A percentile compares a stretch with the other conserved stretches of the same genome.
phyloP scores from a whole-genome alignment of 768 basidiomycete genomes.

The Xerocomus potaroensis region DNA sequence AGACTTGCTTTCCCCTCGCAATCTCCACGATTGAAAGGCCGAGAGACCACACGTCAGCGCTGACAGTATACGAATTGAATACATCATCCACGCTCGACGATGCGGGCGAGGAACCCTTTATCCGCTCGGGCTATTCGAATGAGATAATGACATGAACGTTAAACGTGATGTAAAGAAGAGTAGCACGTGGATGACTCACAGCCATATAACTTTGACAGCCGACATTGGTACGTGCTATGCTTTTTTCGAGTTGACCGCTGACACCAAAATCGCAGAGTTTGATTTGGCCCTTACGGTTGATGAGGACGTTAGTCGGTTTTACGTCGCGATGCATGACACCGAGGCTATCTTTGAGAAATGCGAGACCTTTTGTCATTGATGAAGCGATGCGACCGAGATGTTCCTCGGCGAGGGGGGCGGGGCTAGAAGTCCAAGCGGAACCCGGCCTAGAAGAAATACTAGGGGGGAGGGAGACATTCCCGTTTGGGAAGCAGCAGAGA shows the following conservation, averaged over 20 bases:
- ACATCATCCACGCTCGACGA: constrained; percentile 29
- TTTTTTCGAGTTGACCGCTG: constrained; percentile 94
- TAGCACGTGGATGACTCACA: constrained; percentile 45
- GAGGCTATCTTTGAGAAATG: constrained; percentile 92
- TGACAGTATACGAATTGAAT: constrained; percentile 76
- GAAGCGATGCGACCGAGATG: constrained; percentile 80
- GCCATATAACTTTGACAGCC: constrained; percentile 99
- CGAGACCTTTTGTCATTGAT: constrained; percentile 83
- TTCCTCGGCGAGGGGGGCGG: constrained; percentile 55
- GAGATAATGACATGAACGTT: constrained; percentile 7
- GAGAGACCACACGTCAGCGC: constrained; percentile 97
- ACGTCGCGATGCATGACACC: constrained; percentile 87
- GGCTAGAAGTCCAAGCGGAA: constrained; percentile 33
- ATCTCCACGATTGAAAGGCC: constrained; percentile 94
- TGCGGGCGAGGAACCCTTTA: constrained; percentile 77
- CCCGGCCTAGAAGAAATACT: constrained; percentile 30
- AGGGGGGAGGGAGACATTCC: constrained; percentile 32
- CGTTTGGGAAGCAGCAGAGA: constrained; percentile 47
- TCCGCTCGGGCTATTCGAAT: constrained; percentile 77
- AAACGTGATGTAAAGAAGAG: neutral
- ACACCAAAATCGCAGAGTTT: constrained; percentile 99
- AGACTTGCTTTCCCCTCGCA: constrained; percentile 57
- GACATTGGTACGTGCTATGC: constrained; percentile 95
- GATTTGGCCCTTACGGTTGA: constrained; percentile 82
- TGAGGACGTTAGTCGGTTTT: constrained; percentile 91